These are phyloP conservation scores for Mucor saturninus DNA, from an alignment of 371 early-diverging fungal species.

Conservation along the genomic window DNA sequence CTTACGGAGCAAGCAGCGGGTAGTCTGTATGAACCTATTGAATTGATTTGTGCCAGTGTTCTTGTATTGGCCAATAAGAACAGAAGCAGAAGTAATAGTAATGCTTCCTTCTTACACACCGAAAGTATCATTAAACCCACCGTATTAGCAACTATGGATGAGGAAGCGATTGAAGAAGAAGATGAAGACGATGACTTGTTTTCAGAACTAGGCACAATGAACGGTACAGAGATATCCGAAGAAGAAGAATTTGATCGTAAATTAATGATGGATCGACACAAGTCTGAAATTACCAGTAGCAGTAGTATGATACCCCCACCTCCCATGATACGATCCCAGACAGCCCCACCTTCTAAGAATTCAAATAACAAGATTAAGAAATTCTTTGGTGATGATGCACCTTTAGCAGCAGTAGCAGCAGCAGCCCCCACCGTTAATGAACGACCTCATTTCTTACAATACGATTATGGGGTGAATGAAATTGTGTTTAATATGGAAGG, in stretches of 20 bases:
- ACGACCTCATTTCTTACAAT: slow-evolving; percentile 1
- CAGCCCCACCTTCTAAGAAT: slow-evolving; percentile 55
- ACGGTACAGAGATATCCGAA: not conserved
- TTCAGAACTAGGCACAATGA: not conserved
- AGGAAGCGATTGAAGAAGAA: slow-evolving; percentile 12
- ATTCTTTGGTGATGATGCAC: slow-evolving; percentile 67
- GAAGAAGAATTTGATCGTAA: not conserved
- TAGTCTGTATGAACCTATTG: slow-evolving; percentile 22
- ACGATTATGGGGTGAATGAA: slow-evolving; percentile 53
- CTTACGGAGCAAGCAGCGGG: slow-evolving; percentile 28
- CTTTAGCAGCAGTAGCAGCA: slow-evolving; percentile 23
- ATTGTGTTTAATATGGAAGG: no score
- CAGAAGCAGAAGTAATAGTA: slow-evolving; percentile 21
- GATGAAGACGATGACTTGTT: slow-evolving; percentile 4
- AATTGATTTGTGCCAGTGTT: slow-evolving; percentile 28
- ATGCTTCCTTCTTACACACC: slow-evolving; percentile 8
- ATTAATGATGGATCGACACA: slow-evolving; percentile 13
- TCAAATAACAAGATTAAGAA: slow-evolving; percentile 56
- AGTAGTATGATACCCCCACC: not conserved
- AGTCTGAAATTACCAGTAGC: slow-evolving; percentile 10
- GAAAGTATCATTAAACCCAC: not conserved
- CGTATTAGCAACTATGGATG: slow-evolving; percentile 1
- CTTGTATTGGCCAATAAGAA: slow-evolving; percentile 15
- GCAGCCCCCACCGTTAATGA: slow-evolving; percentile 14
- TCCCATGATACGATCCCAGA: slow-evolving; percentile 50